Evolutionary conservation across 106 monocot species (phyloP).

Genomic region (Dendrobium nobile): DNA sequence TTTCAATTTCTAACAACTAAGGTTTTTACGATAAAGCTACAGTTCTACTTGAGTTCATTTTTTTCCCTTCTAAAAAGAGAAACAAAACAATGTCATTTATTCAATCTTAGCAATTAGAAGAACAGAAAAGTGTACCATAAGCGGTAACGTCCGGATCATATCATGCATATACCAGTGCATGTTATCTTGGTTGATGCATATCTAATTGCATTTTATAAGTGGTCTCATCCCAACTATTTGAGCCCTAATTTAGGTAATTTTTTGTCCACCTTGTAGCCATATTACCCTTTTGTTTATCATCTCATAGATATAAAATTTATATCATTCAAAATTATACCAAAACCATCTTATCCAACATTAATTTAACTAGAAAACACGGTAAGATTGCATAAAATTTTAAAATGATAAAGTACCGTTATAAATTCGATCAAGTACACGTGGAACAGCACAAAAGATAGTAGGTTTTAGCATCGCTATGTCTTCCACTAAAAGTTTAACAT

Average conservation of each 20-base stretch:
- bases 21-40: too few relatives aligned
- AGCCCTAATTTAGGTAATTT: background rate
- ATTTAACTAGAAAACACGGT: background rate
- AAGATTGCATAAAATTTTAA: background rate
- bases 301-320: background rate
- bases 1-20: too few relatives aligned
- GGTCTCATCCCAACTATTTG: background rate
- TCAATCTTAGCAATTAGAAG: background rate
- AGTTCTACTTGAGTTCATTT: background rate
- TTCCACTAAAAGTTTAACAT: slow-evolving; percentile 80
- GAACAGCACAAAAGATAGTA: slow-evolving; percentile 88
- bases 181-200: background rate
- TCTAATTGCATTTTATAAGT: background rate
- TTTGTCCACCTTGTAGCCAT: background rate
- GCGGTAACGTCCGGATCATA: background rate
- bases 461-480: slow-evolving; percentile 85
- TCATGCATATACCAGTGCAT: background rate
- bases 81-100: background rate
- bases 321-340: background rate
- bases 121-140: background rate
- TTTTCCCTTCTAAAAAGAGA: background rate
- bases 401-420: slow-evolving; percentile 50
- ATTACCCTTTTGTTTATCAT: background rate
- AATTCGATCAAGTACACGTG: slow-evolving; percentile 87
- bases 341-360: background rate